Conservation (phyloP, 2,329 filamentous ascomycete species). For the Botrytis deweyae region DNA sequence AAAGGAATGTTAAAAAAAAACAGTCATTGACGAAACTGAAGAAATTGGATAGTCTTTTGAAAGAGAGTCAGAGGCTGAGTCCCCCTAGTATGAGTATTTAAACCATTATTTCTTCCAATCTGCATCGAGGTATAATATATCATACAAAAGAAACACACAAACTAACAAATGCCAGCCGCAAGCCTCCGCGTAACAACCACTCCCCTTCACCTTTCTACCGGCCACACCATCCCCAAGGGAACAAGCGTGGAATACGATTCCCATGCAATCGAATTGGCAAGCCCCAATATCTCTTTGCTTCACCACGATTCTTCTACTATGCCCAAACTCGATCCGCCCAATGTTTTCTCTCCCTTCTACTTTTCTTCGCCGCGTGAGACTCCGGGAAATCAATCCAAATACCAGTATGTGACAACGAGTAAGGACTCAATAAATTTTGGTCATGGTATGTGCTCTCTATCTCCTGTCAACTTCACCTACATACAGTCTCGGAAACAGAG, state of each 20-base stretch:
- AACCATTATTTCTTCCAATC: neutral
- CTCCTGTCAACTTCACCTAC: neutral
- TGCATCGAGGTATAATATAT: neutral
- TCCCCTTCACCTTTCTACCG: neutral
- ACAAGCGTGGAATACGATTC: neutral
- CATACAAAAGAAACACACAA: neutral
- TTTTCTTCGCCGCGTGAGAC: neutral
- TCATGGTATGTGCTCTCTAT: neutral
- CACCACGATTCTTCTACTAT: neutral
- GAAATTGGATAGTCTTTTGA: conserved; percentile 46
- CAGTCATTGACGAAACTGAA: conserved; percentile 32
- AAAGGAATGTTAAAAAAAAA: conserved; percentile 38
- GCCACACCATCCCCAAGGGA: neutral
- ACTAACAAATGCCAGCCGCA: neutral
- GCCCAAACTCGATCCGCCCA: neutral
- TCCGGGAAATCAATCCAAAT: neutral
- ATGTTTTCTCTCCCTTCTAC: neutral
- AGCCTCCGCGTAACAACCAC: neutral
- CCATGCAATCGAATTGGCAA: neutral
- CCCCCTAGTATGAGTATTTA: conserved; percentile 25
- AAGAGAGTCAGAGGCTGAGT: conserved; percentile 43
- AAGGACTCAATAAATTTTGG: conserved; percentile 5
- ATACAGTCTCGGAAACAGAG: neutral
- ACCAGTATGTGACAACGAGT: neutral
- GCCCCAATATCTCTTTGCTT: neutral